Conservation (phyloP, 1,284 basidiomycete species). For the Ceratobasidium sp. region DNA sequence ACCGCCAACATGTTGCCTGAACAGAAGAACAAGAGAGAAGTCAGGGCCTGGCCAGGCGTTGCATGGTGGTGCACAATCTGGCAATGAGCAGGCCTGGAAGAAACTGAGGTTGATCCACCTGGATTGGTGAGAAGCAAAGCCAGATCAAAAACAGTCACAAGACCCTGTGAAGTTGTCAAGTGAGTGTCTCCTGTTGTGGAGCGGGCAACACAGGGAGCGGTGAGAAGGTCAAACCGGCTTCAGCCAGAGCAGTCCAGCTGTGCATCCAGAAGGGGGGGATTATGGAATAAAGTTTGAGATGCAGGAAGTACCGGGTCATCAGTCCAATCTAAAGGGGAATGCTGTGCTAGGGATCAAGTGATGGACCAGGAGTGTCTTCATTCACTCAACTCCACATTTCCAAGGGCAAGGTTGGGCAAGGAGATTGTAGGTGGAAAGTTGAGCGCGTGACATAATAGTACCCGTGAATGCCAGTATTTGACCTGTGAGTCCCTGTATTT, state of each 20-base stretch:
- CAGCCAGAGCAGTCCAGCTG: constrained; percentile 20
- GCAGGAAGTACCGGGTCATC: too few species aligned
- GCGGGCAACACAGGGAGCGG: constrained; percentile 51
- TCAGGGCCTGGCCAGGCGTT: constrained; percentile 37
- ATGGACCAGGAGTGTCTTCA: too few species aligned
- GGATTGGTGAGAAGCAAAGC: constrained; percentile 56
- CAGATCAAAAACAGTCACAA: constrained; percentile 71
- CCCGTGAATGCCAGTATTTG: too few species aligned
- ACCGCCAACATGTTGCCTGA: constrained; percentile 48
- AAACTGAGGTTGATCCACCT: neutral
- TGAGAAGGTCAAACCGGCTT: constrained; percentile 58
- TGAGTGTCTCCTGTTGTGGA: constrained; percentile 21
- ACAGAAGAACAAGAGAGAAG: constrained; percentile 42
- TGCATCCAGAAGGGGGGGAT: too few species aligned
- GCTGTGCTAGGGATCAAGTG: too few species aligned
- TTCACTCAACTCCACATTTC: too few species aligned
- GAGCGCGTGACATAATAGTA: too few species aligned
- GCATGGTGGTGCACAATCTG: constrained; percentile 48
- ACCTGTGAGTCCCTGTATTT: too few species aligned
- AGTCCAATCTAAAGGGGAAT: too few species aligned
- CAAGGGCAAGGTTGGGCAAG: too few species aligned
- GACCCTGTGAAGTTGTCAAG: constrained; percentile 35
- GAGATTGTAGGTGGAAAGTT: too few species aligned
- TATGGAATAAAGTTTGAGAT: too few species aligned
- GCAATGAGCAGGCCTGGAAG: constrained; percentile 1